phyloP scores from a whole-genome alignment of 2,329 filamentous ascomycete species.

The Malbranchea zuffiana region DNA sequence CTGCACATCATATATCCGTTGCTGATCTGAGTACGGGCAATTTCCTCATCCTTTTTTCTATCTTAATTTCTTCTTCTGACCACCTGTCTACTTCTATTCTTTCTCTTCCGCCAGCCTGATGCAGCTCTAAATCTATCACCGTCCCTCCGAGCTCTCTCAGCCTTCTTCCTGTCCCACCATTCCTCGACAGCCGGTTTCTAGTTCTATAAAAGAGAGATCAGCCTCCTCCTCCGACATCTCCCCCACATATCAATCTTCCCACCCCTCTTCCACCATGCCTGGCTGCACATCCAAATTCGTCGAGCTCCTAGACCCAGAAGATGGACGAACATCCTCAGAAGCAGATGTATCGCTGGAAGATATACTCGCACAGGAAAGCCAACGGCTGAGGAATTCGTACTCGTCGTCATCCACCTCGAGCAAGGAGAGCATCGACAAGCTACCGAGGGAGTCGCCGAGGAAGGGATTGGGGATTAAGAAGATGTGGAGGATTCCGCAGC shows the following conservation, averaged over 20 bases:
- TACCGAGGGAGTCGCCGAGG: background rate
- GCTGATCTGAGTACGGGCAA: too few relatives aligned
- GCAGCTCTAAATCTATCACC: too few relatives aligned
- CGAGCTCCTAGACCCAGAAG: conserved; percentile 13
- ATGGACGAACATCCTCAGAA: conserved; percentile 9
- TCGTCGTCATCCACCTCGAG: conserved; percentile 6
- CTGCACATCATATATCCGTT: too few relatives aligned
- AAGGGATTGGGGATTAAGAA: conserved; percentile 4
- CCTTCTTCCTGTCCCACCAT: too few relatives aligned
- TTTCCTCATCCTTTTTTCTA: too few relatives aligned
- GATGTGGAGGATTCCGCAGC: conserved; percentile 5
- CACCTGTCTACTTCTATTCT: too few relatives aligned
- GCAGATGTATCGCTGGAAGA: conserved; percentile 15
- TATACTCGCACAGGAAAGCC: conserved; percentile 13
- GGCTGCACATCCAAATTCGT: conserved; percentile 12
- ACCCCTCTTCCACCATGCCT: conserved; percentile 4
- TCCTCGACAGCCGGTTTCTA: too few relatives aligned
- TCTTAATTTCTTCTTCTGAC: too few relatives aligned
- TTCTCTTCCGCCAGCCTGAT: too few relatives aligned
- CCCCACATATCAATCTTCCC: background rate
- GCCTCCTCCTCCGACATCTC: background rate
- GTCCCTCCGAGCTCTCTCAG: too few relatives aligned
- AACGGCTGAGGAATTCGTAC: conserved; percentile 5
- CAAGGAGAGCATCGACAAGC: conserved; percentile 10
- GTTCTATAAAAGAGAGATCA: too few relatives aligned